Evolutionary conservation across 2,329 filamentous ascomycete genomes (phyloP).

Genomic region (Colletotrichum sp.): DNA sequence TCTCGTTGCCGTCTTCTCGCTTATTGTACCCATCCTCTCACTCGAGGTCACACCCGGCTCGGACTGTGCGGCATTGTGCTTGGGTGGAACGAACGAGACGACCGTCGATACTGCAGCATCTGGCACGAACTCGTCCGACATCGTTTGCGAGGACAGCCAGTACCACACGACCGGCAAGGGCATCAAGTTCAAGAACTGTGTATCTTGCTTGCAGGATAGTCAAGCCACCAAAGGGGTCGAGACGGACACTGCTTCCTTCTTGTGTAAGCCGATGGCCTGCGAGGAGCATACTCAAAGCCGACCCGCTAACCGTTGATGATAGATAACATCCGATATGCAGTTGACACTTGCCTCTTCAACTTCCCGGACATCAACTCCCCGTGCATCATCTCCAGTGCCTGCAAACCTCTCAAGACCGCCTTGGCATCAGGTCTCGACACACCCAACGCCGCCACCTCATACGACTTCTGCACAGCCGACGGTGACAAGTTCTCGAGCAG

Average conservation of each 20-base stretch:
- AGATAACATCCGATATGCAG: constrained; percentile 57
- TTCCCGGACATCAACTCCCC: constrained; percentile 42
- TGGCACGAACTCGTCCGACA: constrained; percentile 49
- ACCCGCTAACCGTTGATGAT: neutral
- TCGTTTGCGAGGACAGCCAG: constrained; percentile 48
- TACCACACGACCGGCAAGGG: constrained; percentile 42
- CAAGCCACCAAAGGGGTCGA: constrained; percentile 43
- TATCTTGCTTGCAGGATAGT: constrained; percentile 53
- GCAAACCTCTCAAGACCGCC: constrained; percentile 42
- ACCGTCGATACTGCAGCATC: constrained; percentile 38
- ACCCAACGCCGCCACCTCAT: constrained; percentile 28
- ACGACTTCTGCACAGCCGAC: constrained; percentile 48
- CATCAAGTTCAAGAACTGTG: constrained; percentile 51
- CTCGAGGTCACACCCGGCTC: constrained; percentile 58
- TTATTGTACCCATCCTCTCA: constrained; percentile 26
- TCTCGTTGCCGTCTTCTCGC: constrained; percentile 21
- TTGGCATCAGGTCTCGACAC: constrained; percentile 38
- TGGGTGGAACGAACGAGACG: constrained; percentile 41
- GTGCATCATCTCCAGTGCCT: constrained; percentile 47
- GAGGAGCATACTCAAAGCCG: neutral
- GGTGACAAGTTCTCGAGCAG: constrained; percentile 35
- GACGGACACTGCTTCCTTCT: constrained; percentile 47
- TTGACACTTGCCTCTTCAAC: constrained; percentile 52
- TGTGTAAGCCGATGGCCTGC: constrained; percentile 43
- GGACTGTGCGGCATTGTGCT: constrained; percentile 52